These are phyloP conservation scores for Aspergillus nidulans DNA, from an alignment of 495 filamentous ascomycete genomes.

Conservation along the genomic window DNA sequence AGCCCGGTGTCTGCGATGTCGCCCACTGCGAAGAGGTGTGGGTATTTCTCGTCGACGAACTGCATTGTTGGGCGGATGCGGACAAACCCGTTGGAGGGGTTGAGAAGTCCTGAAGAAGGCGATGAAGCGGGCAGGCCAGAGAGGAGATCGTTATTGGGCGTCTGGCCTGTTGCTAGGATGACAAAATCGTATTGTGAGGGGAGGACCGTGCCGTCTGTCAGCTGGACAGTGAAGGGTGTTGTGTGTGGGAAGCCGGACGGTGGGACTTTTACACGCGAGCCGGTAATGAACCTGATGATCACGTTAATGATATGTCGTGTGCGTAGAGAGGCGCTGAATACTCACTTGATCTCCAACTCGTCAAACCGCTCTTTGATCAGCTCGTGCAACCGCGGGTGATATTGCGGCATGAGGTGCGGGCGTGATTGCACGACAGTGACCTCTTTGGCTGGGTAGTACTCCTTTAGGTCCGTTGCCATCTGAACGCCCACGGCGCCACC, in stretches of 20 bases:
- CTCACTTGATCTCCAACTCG: constrained; percentile 31
- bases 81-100: constrained; percentile 46
- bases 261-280: constrained; percentile 31
- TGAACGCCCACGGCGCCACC: constrained; percentile 61
- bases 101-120: constrained; percentile 31
- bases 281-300: constrained; percentile 31
- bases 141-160: constrained; percentile 50
- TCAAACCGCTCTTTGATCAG: constrained; percentile 40
- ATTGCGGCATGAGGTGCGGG: constrained; percentile 46
- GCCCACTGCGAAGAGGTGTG: constrained; percentile 54
- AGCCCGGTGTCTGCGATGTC: constrained; percentile 58
- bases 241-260: constrained; percentile 25
- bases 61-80: constrained; percentile 54
- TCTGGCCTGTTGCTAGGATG: constrained; percentile 55
- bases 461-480: constrained; percentile 57
- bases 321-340: not conserved
- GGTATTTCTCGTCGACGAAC: constrained; percentile 41
- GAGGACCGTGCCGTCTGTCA: constrained; percentile 31
- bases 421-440: constrained; percentile 57
- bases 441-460: constrained; percentile 52
- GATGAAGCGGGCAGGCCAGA: constrained; percentile 38
- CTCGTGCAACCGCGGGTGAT: constrained; percentile 46
- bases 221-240: constrained; percentile 26
- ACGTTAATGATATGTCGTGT: no score
- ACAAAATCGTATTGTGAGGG: constrained; percentile 31